Evolutionary conservation across 139 green algal genomes (phyloP).

Genomic region (Chlorella sorokiniana): DNA sequence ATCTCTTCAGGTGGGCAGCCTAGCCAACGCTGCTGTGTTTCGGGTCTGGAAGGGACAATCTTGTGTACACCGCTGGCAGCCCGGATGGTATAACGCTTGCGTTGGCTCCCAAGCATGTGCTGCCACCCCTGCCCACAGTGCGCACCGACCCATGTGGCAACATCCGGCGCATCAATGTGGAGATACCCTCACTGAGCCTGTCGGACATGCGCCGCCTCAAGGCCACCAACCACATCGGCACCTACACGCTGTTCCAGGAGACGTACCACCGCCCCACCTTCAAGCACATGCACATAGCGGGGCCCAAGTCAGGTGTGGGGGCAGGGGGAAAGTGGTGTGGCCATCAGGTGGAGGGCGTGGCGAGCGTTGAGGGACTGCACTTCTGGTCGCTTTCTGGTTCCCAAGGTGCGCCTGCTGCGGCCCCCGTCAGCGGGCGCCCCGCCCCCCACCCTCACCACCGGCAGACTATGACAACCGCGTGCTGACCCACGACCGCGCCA

Average conservation of each 20-base stretch:
- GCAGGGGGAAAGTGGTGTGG: too few species aligned
- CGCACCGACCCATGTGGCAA: constrained; percentile 66
- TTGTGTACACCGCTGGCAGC: too few species aligned
- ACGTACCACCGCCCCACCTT: constrained; percentile 56
- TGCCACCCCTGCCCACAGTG: neutral
- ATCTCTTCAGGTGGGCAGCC: constrained; percentile 43
- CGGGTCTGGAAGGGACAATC: neutral
- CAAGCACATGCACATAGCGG: constrained; percentile 63
- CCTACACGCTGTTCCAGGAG: constrained; percentile 74
- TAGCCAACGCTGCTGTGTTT: neutral
- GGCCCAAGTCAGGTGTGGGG: constrained; percentile 58
- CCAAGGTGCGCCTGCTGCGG: too few species aligned
- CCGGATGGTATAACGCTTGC: too few species aligned
- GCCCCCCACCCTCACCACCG: neutral
- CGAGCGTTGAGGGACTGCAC: neutral
- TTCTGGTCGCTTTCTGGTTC: too few species aligned
- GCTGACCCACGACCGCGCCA: constrained; percentile 68
- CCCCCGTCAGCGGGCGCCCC: neutral
- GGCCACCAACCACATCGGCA: constrained; percentile 69
- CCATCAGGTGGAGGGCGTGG: too few species aligned
- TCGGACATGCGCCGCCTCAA: constrained; percentile 78
- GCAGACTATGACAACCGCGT: constrained; percentile 66
- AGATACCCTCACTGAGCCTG: constrained; percentile 72
- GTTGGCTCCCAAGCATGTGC: too few species aligned
- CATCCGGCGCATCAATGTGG: constrained; percentile 76